These are phyloP conservation scores for Stromatinia cepivora DNA, from an alignment of 2,329 filamentous ascomycete genomes.

Conservation along the genomic window DNA sequence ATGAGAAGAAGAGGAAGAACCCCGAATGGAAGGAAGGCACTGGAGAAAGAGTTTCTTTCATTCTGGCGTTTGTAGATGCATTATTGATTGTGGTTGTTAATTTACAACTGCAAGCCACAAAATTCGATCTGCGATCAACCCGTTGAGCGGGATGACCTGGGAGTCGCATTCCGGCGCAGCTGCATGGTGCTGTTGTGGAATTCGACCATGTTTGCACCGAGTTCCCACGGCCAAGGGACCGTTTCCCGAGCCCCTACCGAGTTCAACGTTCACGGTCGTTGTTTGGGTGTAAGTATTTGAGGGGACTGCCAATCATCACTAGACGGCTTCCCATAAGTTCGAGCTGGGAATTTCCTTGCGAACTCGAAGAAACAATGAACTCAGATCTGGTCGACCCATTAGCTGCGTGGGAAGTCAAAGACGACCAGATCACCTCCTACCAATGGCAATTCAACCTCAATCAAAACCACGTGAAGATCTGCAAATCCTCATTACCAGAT, in stretches of 20 bases:
- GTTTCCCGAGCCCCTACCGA: slow-evolving; percentile 3
- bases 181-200: neutral
- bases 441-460: neutral
- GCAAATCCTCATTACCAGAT: neutral
- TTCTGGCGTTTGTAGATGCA: no score
- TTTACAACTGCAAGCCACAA: no score
- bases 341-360: neutral
- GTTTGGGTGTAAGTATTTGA: slow-evolving; percentile 6
- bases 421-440: neutral
- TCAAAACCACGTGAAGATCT: neutral
- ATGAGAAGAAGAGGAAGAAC: no score
- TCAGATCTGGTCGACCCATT: slow-evolving; percentile 8
- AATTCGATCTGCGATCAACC: no score
- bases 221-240: neutral
- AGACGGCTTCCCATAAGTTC: slow-evolving; percentile 1
- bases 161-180: neutral
- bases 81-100: no score
- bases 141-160: no score
- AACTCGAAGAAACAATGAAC: slow-evolving; percentile 1
- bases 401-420: slow-evolving; percentile 1
- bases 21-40: no score
- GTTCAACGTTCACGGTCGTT: slow-evolving; percentile 2
- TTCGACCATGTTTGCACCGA: neutral
- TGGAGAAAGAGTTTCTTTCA: no score
- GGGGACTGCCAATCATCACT: neutral